Evolutionary conservation across 1,139 yeast species (phyloP), one percentile per base, ranked within the genome.

Genomic region (Lodderomyces elongisporus): DNA sequence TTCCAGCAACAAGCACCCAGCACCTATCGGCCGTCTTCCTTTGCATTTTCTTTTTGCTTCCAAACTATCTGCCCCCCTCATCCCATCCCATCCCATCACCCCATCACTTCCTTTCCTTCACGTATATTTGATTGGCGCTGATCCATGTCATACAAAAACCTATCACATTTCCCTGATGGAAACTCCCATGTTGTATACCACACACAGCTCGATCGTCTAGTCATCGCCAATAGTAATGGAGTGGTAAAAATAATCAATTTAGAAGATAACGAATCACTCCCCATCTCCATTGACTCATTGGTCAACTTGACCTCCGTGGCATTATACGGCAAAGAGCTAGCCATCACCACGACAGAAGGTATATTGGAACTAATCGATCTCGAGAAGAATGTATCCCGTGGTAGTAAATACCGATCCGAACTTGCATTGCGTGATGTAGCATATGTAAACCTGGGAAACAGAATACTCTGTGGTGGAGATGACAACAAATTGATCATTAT

Each of bases 381-480:
- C 33, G 33, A 25, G 1, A 24, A 33, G 1, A 47, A 48, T 22
- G 50, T 49, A 27, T 48, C 60, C 4, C 42, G 40, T 16, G 44
- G 45, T 56, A 44, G 56, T 4, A 46, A 69, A 4, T 60, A 54
- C 41, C 51, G 76, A 25, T 62, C 76, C 2, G 70, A 83, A 14
- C 60, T 85, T 27, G 84, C 95, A 0, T 54, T 88, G 25, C 68
- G 93, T 42, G 84, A 77, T 41, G 66, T 79, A 4, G 61, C 61
- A 13, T 77, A 83, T 52, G 76, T 85, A 29, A 84, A 82, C 40
- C 83, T 78, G 40, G 95, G 89, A 0, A 67, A 74, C 32, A 70
- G 83, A 59, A 62, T 77, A 3, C 74, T 85, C 1, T 70, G 79
- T 36, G 91, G 87, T 18, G 93, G 95, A 34, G 93, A 85, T 48